phyloP scores from a whole-genome alignment of 305 asterid genomes.

The Fraxinus angustifolia region DNA sequence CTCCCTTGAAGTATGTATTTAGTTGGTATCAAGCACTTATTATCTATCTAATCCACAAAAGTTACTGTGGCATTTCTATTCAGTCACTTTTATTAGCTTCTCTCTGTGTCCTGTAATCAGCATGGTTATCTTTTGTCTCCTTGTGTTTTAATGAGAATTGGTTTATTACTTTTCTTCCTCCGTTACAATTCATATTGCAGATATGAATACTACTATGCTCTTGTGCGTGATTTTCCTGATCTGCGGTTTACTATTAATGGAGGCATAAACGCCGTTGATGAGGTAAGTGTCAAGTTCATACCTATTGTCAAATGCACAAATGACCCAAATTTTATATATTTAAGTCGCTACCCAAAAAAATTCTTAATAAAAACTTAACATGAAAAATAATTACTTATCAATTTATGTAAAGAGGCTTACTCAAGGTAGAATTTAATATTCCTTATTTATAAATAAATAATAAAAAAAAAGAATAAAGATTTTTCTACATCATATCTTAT shows the following conservation, averaged over 20 bases:
- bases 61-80: slow-evolving; percentile 14
- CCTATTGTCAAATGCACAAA: slow-evolving; percentile 5
- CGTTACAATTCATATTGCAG: slow-evolving; percentile 38
- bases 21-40: slow-evolving; percentile 2
- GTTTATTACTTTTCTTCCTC: background rate
- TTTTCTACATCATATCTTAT: background rate
- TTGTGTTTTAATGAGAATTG: background rate
- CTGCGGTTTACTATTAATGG: slow-evolving; percentile 86
- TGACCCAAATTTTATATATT: background rate
- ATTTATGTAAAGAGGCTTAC: background rate
- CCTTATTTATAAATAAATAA: background rate
- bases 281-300: slow-evolving; percentile 46
- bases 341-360: background rate
- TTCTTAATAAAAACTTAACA: background rate
- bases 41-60: background rate
- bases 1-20: slow-evolving; percentile 70
- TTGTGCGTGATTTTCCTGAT: slow-evolving; percentile 94
- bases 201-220: slow-evolving; percentile 90
- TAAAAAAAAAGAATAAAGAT: background rate
- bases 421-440: background rate
- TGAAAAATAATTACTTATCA: background rate
- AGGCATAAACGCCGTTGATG: slow-evolving; percentile 77
- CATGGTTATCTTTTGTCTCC: background rate
- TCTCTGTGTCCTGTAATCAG: slow-evolving; percentile 14
- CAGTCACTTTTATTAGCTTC: background rate